Percentiles rank a stretch among this genome's conserved stretches.
These are phyloP conservation scores for Quillaja saponaria DNA, from an alignment of 306 rosid species.

Conservation along the genomic window DNA sequence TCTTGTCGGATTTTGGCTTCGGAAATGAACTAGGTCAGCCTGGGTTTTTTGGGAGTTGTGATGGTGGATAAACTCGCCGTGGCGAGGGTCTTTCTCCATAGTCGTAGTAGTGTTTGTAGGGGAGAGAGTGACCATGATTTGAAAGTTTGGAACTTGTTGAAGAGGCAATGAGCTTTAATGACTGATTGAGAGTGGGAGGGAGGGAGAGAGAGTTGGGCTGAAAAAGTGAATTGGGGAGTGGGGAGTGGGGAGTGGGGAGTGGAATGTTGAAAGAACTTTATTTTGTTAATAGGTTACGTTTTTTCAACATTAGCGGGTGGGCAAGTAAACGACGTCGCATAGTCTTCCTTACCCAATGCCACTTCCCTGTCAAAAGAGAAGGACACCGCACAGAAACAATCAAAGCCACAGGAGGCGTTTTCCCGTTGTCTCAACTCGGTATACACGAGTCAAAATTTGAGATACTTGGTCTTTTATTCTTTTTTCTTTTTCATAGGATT, in stretches of 20 bases:
- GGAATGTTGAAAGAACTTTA: too few relatives aligned
- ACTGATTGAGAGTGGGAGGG: too few relatives aligned
- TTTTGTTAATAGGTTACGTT: too few relatives aligned
- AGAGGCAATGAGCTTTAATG: background rate
- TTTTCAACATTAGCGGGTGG: too few relatives aligned
- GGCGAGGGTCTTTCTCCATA: constrained; percentile 44
- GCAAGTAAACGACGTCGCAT: too few relatives aligned
- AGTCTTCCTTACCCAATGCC: too few relatives aligned
- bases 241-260: too few relatives aligned
- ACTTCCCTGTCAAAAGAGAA: too few relatives aligned
- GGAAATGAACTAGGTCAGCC: constrained; percentile 23
- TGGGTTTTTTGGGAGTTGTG: constrained; percentile 32
- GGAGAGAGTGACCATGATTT: background rate
- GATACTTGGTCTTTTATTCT: constrained; percentile 19
- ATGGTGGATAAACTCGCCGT: constrained; percentile 26
- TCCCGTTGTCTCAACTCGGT: too few relatives aligned
- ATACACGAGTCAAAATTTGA: constrained; percentile 36
- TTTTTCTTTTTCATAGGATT: constrained; percentile 12
- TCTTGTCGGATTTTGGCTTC: constrained; percentile 37
- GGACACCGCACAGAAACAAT: too few relatives aligned
- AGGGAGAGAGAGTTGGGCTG: background rate
- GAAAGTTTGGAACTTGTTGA: background rate
- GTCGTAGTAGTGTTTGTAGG: constrained; percentile 18
- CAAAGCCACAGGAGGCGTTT: too few relatives aligned
- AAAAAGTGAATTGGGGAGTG: background rate